These are phyloP conservation scores for Przewalskia tangutica DNA, from an alignment of 257 asterid species.

Conservation along the genomic window DNA sequence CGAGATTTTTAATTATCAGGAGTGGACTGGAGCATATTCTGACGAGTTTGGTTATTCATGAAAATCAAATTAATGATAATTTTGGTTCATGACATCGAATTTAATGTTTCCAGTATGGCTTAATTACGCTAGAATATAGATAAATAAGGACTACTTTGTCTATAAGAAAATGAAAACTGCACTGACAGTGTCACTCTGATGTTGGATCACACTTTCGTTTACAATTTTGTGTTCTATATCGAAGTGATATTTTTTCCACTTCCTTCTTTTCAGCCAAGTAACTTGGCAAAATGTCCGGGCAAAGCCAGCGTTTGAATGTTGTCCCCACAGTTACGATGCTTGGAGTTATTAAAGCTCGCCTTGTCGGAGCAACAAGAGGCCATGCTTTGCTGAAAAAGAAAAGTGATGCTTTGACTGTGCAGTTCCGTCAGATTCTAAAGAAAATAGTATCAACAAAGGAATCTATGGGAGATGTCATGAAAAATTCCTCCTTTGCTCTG, in stretches of 20 bases:
- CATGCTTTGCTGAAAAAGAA: too few species aligned
- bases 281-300: slow-evolving; percentile 30
- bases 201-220: background rate
- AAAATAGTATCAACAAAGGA: too few species aligned
- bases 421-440: too few species aligned
- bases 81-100: background rate
- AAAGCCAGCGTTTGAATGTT: slow-evolving; percentile 31
- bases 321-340: slow-evolving; percentile 43
- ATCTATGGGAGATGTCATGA: too few species aligned
- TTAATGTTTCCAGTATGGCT: too few species aligned
- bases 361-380: slow-evolving; percentile 44
- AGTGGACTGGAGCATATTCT: too few species aligned
- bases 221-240: background rate
- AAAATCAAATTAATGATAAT: background rate
- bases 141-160: background rate
- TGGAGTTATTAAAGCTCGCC: slow-evolving; percentile 41
- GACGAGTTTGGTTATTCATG: background rate
- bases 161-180: background rate
- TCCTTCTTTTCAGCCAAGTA: background rate
- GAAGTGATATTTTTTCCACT: background rate
- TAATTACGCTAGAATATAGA: too few species aligned
- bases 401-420: too few species aligned
- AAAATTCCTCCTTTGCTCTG: too few species aligned
- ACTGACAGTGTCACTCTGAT: background rate
- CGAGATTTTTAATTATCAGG: too few species aligned